These are phyloP conservation scores for Carallia brachiata DNA, from an alignment of 345 rosid species.

Conservation along the genomic window DNA sequence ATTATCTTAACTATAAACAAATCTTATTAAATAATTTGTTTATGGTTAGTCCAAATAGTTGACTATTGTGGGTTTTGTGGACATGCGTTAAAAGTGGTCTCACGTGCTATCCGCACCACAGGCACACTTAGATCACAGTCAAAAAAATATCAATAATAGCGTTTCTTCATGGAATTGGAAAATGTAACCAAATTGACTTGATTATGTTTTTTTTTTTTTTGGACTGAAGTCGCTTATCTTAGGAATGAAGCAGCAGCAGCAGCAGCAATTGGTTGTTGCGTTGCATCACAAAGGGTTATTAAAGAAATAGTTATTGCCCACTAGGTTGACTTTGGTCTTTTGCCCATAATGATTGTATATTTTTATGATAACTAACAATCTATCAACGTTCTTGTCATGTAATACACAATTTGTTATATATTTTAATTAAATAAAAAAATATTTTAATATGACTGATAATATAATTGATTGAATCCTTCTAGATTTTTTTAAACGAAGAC, in stretches of 20 bases:
- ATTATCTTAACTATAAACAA: no score
- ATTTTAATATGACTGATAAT: no score
- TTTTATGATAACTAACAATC: background rate
- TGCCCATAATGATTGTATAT: constrained; percentile 53
- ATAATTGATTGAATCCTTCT: no score
- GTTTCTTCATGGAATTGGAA: constrained; percentile 4
- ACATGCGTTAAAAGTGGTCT: constrained; percentile 47
- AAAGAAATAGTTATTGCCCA: constrained; percentile 22
- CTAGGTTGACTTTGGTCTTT: constrained; percentile 59
- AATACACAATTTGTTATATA: no score
- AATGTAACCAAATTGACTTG: constrained; percentile 21
- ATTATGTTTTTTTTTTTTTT: constrained; percentile 9
- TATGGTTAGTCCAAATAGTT: background rate
- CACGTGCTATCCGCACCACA: constrained; percentile 48
- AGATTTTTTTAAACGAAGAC: no score
- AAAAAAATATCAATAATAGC: background rate
- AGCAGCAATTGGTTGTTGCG: constrained; percentile 19
- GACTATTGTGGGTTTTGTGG: constrained; percentile 20
- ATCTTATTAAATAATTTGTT: background rate
- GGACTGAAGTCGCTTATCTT: background rate
- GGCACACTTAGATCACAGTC: background rate
- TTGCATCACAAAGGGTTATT: constrained; percentile 28
- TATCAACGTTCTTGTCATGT: background rate
- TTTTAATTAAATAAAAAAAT: no score
- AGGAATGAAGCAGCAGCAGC: background rate